Evolutionary conservation across 2,329 filamentous ascomycete species (phyloP).

Genomic region (Polytolypa hystricis): DNA sequence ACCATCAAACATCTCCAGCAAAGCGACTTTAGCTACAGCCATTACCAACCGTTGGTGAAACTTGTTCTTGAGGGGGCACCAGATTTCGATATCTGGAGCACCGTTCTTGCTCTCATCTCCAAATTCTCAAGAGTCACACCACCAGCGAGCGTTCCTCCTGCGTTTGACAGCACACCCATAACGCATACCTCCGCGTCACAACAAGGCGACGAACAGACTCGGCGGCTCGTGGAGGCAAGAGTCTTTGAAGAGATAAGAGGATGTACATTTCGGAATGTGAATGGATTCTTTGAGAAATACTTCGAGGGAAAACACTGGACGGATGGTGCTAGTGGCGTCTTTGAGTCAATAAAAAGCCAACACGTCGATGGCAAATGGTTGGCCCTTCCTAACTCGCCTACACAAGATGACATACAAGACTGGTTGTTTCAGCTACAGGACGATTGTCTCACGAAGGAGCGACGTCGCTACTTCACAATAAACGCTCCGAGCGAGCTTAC

Average conservation of each 20-base stretch:
- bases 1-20: neutral
- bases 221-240: conserved; percentile 9
- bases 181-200: conserved; percentile 8
- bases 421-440: conserved; percentile 14
- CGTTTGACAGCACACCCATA: conserved; percentile 7
- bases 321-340: conserved; percentile 3
- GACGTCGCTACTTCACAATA: conserved; percentile 8
- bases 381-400: conserved; percentile 8
- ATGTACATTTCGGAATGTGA: conserved; percentile 11
- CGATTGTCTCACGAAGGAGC: conserved; percentile 9
- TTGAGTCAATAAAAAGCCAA: conserved; percentile 2
- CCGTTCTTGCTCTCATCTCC: conserved; percentile 5
- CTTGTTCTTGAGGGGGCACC: conserved; percentile 5
- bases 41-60: neutral
- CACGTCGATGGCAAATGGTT: conserved; percentile 1
- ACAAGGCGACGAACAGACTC: conserved; percentile 14
- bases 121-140: conserved; percentile 5
- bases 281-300: conserved; percentile 14
- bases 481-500: conserved; percentile 2
- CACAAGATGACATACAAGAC: conserved; percentile 6
- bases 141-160: conserved; percentile 3
- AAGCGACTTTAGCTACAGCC: conserved; percentile 2
- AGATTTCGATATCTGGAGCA: conserved; percentile 9
- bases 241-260: conserved; percentile 13
- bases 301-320: conserved; percentile 14